Evolutionary conservation across 176 grass and related monocot species (phyloP).

Genomic region (Ensete glaucum): DNA sequence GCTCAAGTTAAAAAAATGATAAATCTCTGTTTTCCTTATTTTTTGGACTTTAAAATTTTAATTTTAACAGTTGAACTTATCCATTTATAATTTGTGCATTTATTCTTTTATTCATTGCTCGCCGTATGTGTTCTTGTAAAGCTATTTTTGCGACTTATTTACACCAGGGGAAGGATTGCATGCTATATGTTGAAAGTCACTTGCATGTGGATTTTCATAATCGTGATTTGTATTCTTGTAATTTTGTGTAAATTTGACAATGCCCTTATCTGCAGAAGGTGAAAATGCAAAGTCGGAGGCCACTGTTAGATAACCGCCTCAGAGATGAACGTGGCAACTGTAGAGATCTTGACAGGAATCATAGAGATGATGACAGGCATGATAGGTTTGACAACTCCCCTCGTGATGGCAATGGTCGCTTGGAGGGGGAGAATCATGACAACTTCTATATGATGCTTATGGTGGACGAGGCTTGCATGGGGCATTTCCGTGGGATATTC

Average conservation of each 20-base stretch:
- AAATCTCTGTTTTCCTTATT: too few species aligned
- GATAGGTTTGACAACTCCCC: slow-evolving; percentile 50
- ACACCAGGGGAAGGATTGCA: too few species aligned
- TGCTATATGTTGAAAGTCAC: too few species aligned
- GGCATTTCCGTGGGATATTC: slow-evolving; percentile 59
- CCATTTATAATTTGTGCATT: too few species aligned
- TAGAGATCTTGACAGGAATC: slow-evolving; percentile 57
- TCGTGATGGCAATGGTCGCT: slow-evolving; percentile 38
- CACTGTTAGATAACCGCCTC: slow-evolving; percentile 45
- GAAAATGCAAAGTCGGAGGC: slow-evolving; percentile 47
- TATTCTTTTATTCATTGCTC: too few species aligned
- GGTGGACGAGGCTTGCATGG: slow-evolving; percentile 44
- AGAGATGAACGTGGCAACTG: slow-evolving; percentile 57
- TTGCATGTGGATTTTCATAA: neutral
- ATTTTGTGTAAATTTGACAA: slow-evolving; percentile 10
- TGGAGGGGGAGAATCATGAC: slow-evolving; percentile 34
- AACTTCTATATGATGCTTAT: slow-evolving; percentile 75
- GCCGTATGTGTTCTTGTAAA: too few species aligned
- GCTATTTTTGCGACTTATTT: too few species aligned
- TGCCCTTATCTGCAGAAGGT: slow-evolving; percentile 36
- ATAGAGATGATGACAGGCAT: slow-evolving; percentile 66
- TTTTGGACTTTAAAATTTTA: too few species aligned
- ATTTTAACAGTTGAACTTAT: too few species aligned
- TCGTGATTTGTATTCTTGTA: neutral
- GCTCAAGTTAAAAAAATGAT: too few species aligned